Conservation (phyloP, 139 green algal genomes). For the Chlamydomonas sp. region DNA sequence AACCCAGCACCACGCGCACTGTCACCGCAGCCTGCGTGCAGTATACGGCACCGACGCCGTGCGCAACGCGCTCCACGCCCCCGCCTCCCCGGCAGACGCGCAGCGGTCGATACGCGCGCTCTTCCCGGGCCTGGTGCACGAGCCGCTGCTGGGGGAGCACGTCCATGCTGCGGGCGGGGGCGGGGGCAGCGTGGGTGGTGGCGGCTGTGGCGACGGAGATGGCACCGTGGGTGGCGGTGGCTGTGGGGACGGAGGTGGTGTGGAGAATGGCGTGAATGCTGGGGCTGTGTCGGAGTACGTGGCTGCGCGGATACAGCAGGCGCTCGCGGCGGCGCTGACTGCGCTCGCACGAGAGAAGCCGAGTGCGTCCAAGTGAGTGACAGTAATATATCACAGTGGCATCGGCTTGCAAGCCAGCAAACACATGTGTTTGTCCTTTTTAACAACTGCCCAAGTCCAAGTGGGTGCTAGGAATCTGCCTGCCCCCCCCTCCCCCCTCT, state of each 20-base stretch:
- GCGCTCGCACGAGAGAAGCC: constrained; percentile 61
- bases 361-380: no score
- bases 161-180: constrained; percentile 45
- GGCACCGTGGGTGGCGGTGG: constrained; percentile 68
- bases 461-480: no score
- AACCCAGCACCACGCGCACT: no score
- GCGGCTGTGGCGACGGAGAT: constrained; percentile 62
- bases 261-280: constrained; percentile 13
- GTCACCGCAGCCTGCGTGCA: constrained; percentile 49
- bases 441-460: no score
- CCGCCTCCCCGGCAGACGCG: constrained; percentile 53
- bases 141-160: constrained; percentile 67
- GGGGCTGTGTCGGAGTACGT: constrained; percentile 44
- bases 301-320: constrained; percentile 46
- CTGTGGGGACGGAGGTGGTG: constrained; percentile 28
- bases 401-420: no score
- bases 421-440: no score
- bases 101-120: constrained; percentile 68
- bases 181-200: constrained; percentile 51
- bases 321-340: constrained; percentile 58
- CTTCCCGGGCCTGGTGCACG: constrained; percentile 57
- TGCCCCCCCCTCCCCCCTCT: no score
- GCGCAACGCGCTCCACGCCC: constrained; percentile 66
- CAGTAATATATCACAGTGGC: no score
- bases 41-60: constrained; percentile 70